phyloP scores from a whole-genome alignment of 495 filamentous ascomycete genomes.

The Penicillium ucsense region DNA sequence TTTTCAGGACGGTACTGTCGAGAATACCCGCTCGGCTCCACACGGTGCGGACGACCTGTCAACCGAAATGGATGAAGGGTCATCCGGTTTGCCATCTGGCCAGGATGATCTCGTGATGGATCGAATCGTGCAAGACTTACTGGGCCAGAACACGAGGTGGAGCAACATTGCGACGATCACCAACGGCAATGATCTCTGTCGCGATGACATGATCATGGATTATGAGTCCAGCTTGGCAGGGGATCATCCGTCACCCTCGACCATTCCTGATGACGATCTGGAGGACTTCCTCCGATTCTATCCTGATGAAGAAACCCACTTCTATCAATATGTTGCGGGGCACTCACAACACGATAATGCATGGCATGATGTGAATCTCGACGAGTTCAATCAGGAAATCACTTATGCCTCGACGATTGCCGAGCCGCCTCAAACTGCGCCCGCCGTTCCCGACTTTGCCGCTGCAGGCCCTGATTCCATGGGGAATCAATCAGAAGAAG shows the following conservation, averaged over 20 bases:
- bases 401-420: conserved; percentile 15
- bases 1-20: not conserved
- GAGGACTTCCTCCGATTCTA: conserved; percentile 32
- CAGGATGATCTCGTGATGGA: conserved; percentile 13
- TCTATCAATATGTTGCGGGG: conserved; percentile 6
- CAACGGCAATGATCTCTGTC: conserved; percentile 11
- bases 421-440: conserved; percentile 3
- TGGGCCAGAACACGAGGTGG: conserved; percentile 8
- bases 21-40: conserved; percentile 12
- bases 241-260: conserved; percentile 5
- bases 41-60: conserved; percentile 18
- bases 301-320: conserved; percentile 19
- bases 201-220: conserved; percentile 20
- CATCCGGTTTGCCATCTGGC: not conserved
- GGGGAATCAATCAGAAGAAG: conserved; percentile 1
- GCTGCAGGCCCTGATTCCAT: not conserved
- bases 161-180: conserved; percentile 14
- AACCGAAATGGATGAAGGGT: conserved; percentile 7
- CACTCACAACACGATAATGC: conserved; percentile 2
- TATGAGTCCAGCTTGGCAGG: conserved; percentile 17
- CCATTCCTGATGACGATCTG: conserved; percentile 16
- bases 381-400: conserved; percentile 25
- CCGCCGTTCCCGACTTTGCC: not conserved
- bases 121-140: conserved; percentile 11
- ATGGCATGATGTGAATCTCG: conserved; percentile 20